These are phyloP conservation scores for Sporothrix variecibatus DNA, from an alignment of 2,329 filamentous ascomycete species.

Conservation along the genomic window DNA sequence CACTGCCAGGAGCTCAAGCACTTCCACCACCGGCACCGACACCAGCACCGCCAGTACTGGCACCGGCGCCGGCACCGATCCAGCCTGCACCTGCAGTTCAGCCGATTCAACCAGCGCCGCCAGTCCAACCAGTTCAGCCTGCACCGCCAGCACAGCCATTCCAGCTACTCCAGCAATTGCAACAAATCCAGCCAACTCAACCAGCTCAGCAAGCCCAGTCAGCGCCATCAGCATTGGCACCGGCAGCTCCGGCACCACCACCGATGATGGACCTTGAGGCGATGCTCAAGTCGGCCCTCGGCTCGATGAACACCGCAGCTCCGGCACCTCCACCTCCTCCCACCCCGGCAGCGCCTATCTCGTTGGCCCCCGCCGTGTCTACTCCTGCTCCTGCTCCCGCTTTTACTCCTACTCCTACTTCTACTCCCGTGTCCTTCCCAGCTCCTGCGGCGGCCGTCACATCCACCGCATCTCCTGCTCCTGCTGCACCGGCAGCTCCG, in stretches of 20 bases:
- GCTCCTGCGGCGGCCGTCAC: neutral
- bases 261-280: conserved; percentile 35
- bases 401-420: neutral
- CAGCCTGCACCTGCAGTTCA: neutral
- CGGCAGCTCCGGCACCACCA: neutral
- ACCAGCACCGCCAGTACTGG: neutral
- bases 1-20: neutral
- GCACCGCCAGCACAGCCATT: neutral
- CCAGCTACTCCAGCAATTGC: no score
- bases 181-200: no score
- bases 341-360: neutral
- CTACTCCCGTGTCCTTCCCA: conserved; percentile 1
- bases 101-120: neutral
- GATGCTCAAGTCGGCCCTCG: conserved; percentile 38
- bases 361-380: neutral
- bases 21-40: neutral
- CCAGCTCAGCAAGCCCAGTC: no score
- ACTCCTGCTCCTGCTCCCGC: conserved; percentile 2
- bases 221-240: no score
- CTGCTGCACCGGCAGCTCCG: neutral
- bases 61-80: neutral
- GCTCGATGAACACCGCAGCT: conserved; percentile 28
- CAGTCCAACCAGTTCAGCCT: neutral
- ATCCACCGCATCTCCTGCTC: neutral
- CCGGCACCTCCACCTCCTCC: conserved; percentile 27